Base-by-base conservation (phyloP, 495 filamentous ascomycete species). In the Aspergillus cristatus region DNA sequence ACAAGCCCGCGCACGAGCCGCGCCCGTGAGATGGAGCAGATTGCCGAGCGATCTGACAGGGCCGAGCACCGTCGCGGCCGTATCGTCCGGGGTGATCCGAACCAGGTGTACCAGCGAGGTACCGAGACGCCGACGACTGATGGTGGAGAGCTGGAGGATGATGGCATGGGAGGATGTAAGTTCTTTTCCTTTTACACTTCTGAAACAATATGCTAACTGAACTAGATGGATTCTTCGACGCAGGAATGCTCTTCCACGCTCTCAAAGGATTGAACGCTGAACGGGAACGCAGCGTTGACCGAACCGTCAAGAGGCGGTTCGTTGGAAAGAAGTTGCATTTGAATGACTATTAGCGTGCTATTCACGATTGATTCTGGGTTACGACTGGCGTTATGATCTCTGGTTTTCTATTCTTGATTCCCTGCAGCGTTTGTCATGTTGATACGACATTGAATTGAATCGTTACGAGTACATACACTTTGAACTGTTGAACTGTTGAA, bases 171-270 rank as follows among this genome's bases (percentile, higher is more conserved):
- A 34, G 88, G 88, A 48, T 95, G 87, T 94, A 75, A 81, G 87
- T 43, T 25, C 37, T 34, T 18, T 42, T 13, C 14, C 28, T 42
- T 44, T 20, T 47, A 15, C 22, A 34, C 28, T 43, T 35, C 28
- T 26, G 33, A 14, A 37, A 28, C 34, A 36, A 43, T 33, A 34
- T n/a, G 39, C 55, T 63, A 46, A 67, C 35, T 16, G 1, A 28
- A 32, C 18, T 48, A 95, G 88, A 95, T 69, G 88, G 88, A 26
- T 94, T 95, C 71, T 95, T 95, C 62, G 88, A 95, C 62, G 86
- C 88, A 2, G 88, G 88, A 22, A 90, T 94, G 85, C 73, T 95
- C 6, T 70, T 90, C 6, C 84, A 90, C 57, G 88, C 86, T 7
- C 74, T 94, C 18, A 89, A 88, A 55, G 81, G 67, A 5, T 56